Base-by-base conservation (phyloP, 371 early-diverging fungal genomes). In the Smittium mucronatum region DNA sequence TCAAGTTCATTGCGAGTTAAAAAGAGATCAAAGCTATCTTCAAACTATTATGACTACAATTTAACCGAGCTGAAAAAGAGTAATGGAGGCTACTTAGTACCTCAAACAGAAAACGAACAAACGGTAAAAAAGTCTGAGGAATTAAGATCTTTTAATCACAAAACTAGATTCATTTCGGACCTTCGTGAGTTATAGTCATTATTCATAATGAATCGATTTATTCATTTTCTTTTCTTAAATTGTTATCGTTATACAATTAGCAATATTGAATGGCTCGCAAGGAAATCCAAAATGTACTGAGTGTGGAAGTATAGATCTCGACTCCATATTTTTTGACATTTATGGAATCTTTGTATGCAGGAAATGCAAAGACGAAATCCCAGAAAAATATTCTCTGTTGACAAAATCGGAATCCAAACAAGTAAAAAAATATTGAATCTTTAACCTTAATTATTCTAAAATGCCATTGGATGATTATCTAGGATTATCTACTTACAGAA, bases 331-430 rank as follows among this genome's bases (percentile, higher is more conserved):
- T 66, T 73, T 82, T 33, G 83, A 84, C 58, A 81, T 91, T 67
- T 95, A 89, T 75, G 77, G 82, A 34, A 78, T 88, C 16, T 70
- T 70, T 29, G 91, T 95, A 31, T 96, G 96, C 75, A 72, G 81
- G 32, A 73, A 72, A 26, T 95, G 96, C 73, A 85, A 84, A 68
- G 88, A 89, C 28, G 73, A 77, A 8, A 79, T 81, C 28, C 88
- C 92, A 0, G 95, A 95, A 31, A 88, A 89, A 70, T 96, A 93
- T 72, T 87, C 89, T 36, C 83, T 96, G 63, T 80, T 95, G 64
- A 96, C 95, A n/a, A 96, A 96, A 74, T 94, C 96, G 2, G 96
- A 96, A 73, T 89, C 88, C 36, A 88, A 85, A 71, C 84, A 87
- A 75, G 87, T 81, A 77, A 74, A 67, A 30, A 8, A 5, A n/a